Base-by-base conservation (phyloP, 257 asterid species). In the Rauvolfia tetraphylla region DNA sequence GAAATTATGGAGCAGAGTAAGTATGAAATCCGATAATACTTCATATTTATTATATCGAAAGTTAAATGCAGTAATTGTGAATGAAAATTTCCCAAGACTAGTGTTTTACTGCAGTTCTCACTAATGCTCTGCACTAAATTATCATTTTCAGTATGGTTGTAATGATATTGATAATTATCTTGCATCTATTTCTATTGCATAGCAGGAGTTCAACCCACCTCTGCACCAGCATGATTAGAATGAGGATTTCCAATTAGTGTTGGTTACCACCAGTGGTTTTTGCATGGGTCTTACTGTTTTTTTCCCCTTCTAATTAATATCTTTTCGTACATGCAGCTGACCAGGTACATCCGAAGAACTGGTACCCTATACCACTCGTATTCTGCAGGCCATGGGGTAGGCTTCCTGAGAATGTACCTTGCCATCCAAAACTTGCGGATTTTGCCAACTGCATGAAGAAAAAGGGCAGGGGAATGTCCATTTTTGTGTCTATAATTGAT, bases 371-470 rank as follows among this genome's bases (percentile, higher is more conserved):
- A 69, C 99, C 99, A 62, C 99, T 92, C 78, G 77, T 95, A 81
- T 88, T 92, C 87, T 95, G 99, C 86, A 92, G 99, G 73, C 99
- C 99, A 11, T 95, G 99, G 99, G 99, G 99, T 54, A 92, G 87
- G 84, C 87, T 95, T 73, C 99, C 99, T 2, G 99, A 92, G 72
- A 95, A 95, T 34, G 99, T 95, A 3, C 98, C 99, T 5, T 95
- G 99, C 88, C 99, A 95, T 85, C 99, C 99, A 25, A 95, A 95
- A 86, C 98, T 95, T 36, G 99, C 99, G 0, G 99, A 95, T 79
- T 95, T 95, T 66, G 99, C 99, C 39, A 95, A 95, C 76, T 95
- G 87, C 81, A 90, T 95, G 98, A 95, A 95, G 90, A 95, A 95
- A 86, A 95, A 95, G 80, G 99, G 99, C 79, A 85, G 99, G 83